Base-by-base conservation (phyloP, 2,329 filamentous ascomycete genomes). In the Bipolaris zeicola region DNA sequence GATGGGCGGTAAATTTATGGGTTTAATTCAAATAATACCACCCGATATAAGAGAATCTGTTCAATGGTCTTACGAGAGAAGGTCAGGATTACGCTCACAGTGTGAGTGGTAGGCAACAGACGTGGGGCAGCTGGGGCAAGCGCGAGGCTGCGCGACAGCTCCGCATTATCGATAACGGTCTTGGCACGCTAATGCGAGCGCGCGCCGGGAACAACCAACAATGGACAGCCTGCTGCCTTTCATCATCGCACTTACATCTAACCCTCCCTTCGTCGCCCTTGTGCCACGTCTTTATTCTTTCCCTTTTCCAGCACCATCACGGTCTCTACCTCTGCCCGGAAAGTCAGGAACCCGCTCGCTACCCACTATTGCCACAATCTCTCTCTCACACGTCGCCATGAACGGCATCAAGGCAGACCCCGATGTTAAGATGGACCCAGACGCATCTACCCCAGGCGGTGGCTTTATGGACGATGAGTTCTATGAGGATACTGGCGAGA, bases 401-500 rank as follows among this genome's bases (percentile, higher is more conserved):
- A 78, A 76, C 69, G 75, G 74, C 38, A 65, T 78, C 64, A 79
- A 78, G 61, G 68, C 68, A 55, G 76, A 78, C 50, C 67, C 72
- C 34, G 76, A 74, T 28, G 60, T 68, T 41, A 73, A 71, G 65
- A 72, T 73, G 65, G 75, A 78, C 14, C 48, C 48, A 24, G 48
- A 50, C 8, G 48, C 39, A 26, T 43, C 43, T 71, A 74, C 43
- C 56, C 67, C 41, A 72, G 66, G 75, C 39, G 63, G 67, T 43
- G 69, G 71, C 43, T 73, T 73, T 61, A 70, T 75, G 66, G 76
- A 77, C 55, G 76, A 77, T 42, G 76, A 78, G 45, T 75, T 77
- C 55, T 78, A 76, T 63, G 78, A 80, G 53, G 77, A 79, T 49
- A 78, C 76, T 4, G 78, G 77, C 53, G 78, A 79, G 63, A 75